phyloP scores from a whole-genome alignment of 192 early-diverging fungal genomes.

The Podila epigama region DNA sequence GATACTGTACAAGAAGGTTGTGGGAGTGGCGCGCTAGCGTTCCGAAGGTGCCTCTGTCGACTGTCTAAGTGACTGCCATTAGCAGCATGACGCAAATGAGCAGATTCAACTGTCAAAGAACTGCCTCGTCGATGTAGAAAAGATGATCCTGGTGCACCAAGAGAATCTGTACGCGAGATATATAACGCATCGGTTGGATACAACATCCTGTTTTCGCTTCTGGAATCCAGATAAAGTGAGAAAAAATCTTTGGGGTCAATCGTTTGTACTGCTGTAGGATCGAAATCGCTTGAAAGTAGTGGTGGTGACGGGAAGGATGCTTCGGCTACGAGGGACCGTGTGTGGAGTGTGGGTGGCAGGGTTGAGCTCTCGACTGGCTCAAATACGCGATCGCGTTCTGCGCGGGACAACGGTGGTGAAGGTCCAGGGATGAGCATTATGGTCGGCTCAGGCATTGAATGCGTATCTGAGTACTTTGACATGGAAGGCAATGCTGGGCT shows the following conservation, averaged over 20 bases:
- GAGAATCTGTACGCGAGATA: too few relatives aligned
- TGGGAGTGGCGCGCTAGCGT: constrained; percentile 12
- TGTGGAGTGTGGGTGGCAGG: not conserved
- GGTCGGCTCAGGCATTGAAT: not conserved
- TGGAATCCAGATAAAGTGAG: not conserved
- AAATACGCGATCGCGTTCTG: not conserved
- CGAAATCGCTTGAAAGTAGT: not conserved
- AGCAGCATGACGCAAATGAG: too few relatives aligned
- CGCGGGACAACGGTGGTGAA: not conserved
- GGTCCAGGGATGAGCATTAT: not conserved
- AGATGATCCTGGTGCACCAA: too few relatives aligned
- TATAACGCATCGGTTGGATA: too few relatives aligned
- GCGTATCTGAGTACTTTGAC: not conserved
- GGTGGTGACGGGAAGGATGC: not conserved
- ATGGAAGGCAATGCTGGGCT: not conserved
- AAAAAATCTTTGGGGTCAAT: not conserved
- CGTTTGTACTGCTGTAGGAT: not conserved
- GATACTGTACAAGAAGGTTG: not conserved
- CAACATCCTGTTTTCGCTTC: not conserved
- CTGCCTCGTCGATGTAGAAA: not conserved
- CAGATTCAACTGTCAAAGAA: not conserved
- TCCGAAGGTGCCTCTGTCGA: constrained; percentile 12
- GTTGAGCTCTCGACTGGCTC: not conserved
- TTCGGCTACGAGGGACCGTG: not conserved
- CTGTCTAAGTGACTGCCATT: too few relatives aligned